phyloP scores from a whole-genome alignment of 2,329 filamentous ascomycete genomes.

The Zymoseptoria passerinii region DNA sequence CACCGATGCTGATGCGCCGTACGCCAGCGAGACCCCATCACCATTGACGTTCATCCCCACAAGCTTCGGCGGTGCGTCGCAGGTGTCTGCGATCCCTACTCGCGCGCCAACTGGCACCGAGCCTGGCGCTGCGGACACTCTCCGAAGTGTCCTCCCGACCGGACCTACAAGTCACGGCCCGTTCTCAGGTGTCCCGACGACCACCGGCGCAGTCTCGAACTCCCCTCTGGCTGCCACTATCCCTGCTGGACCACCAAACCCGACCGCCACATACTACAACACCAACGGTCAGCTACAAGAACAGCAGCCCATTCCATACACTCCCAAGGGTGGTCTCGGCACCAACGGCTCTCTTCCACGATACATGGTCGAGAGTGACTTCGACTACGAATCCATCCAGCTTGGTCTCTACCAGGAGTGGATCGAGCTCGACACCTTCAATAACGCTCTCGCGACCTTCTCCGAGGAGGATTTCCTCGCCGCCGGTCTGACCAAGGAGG shows the following conservation, averaged over 20 bases:
- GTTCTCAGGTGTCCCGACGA: slow-evolving; percentile 58
- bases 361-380: slow-evolving; percentile 71
- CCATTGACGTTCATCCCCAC: slow-evolving; percentile 31
- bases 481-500: slow-evolving; percentile 59
- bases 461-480: slow-evolving; percentile 59
- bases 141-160: slow-evolving; percentile 42
- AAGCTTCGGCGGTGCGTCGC: slow-evolving; percentile 38
- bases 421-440: slow-evolving; percentile 78
- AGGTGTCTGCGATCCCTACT: slow-evolving; percentile 32
- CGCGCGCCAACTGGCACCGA: slow-evolving; percentile 23
- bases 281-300: slow-evolving; percentile 60
- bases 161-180: slow-evolving; percentile 61
- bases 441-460: slow-evolving; percentile 63
- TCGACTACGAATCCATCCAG: slow-evolving; percentile 70
- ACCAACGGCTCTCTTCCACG: slow-evolving; percentile 70
- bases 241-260: slow-evolving; percentile 48
- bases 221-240: slow-evolving; percentile 51
- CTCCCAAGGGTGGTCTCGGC: slow-evolving; percentile 60
- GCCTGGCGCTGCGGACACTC: slow-evolving; percentile 34
- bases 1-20: slow-evolving; percentile 37
- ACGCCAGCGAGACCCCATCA: slow-evolving; percentile 29
- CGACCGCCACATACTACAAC: slow-evolving; percentile 61
- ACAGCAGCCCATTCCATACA: slow-evolving; percentile 63
- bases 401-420: slow-evolving; percentile 74
- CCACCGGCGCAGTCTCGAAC: slow-evolving; percentile 59